Evolutionary conservation across 345 rosid species (phyloP).

Genomic region (Cardamine chenopodiifolia): DNA sequence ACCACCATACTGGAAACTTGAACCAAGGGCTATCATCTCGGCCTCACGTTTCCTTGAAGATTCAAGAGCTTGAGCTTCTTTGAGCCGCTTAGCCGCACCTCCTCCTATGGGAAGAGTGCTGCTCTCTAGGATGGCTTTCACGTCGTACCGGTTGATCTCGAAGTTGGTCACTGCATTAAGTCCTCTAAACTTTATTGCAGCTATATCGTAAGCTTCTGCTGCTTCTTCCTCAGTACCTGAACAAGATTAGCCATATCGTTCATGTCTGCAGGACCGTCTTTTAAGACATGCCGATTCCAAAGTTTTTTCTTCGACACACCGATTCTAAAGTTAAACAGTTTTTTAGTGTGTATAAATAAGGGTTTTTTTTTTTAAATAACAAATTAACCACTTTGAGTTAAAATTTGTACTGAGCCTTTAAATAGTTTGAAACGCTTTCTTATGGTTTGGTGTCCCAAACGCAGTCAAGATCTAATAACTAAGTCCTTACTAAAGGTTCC

Average conservation of each 20-base stretch:
- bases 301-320: not conserved
- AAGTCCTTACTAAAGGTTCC: conserved; percentile 89
- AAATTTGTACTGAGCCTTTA: not conserved
- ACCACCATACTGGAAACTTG: conserved; percentile 65
- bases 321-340: not conserved
- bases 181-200: conserved; percentile 95
- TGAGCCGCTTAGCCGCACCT: conserved; percentile 90
- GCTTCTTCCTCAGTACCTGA: conserved; percentile 98
- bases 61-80: conserved; percentile 96
- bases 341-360: not conserved
- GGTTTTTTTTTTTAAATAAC: not conserved
- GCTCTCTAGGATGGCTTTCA: conserved; percentile 92
- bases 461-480: conserved; percentile 1
- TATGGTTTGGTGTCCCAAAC: not conserved
- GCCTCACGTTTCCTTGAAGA: conserved; percentile 84
- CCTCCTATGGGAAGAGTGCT: conserved; percentile 93
- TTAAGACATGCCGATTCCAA: conserved; percentile 2
- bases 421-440: not conserved
- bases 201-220: conserved; percentile 98
- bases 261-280: not conserved
- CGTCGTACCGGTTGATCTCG: conserved; percentile 96
- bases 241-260: not conserved
- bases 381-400: not conserved
- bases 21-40: conserved; percentile 76
- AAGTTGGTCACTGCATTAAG: conserved; percentile 94